Percentiles rank a stretch among this genome's conserved stretches.
These are phyloP conservation scores for Edaphochlamys debaryana DNA, from an alignment of 139 green algal species.

Conservation along the genomic window DNA sequence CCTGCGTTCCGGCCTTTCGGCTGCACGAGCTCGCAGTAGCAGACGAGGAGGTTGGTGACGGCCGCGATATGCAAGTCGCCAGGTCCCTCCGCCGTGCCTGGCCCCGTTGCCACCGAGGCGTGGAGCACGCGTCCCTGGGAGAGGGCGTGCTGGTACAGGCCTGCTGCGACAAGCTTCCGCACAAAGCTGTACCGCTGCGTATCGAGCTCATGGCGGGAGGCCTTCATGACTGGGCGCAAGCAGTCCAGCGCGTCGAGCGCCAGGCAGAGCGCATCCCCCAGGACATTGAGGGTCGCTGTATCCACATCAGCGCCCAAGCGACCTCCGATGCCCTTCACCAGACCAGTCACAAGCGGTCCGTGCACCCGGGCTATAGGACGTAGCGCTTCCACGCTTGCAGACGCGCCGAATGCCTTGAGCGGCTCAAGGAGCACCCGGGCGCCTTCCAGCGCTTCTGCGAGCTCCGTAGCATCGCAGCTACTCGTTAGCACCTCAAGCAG, in stretches of 20 bases:
- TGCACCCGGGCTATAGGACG: neutral
- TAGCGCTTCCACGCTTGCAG: neutral
- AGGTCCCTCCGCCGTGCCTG: conserved; percentile 12
- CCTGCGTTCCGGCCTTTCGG: neutral
- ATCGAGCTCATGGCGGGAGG: conserved; percentile 28
- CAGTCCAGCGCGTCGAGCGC: conserved; percentile 44
- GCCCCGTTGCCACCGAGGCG: neutral
- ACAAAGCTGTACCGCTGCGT: conserved; percentile 52
- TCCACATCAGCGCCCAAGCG: neutral
- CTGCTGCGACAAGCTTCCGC: conserved; percentile 36
- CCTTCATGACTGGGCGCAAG: conserved; percentile 29
- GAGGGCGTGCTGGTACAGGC: conserved; percentile 30
- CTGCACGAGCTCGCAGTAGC: conserved; percentile 17
- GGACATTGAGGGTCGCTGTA: neutral
- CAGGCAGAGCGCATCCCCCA: conserved; percentile 2
- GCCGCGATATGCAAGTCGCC: conserved; percentile 37
- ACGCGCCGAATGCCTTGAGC: neutral
- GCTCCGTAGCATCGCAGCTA: neutral
- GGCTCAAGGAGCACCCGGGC: neutral
- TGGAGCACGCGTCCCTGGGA: conserved; percentile 43
- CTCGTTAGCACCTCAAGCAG: conserved; percentile 4
- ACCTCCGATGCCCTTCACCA: conserved; percentile 2
- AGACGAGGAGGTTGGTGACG: conserved; percentile 18
- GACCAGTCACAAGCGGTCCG: neutral
- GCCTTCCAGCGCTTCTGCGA: neutral